Evolutionary conservation across 2,329 filamentous ascomycete genomes (phyloP).

Genomic region (Pseudogymnoascus sp.): DNA sequence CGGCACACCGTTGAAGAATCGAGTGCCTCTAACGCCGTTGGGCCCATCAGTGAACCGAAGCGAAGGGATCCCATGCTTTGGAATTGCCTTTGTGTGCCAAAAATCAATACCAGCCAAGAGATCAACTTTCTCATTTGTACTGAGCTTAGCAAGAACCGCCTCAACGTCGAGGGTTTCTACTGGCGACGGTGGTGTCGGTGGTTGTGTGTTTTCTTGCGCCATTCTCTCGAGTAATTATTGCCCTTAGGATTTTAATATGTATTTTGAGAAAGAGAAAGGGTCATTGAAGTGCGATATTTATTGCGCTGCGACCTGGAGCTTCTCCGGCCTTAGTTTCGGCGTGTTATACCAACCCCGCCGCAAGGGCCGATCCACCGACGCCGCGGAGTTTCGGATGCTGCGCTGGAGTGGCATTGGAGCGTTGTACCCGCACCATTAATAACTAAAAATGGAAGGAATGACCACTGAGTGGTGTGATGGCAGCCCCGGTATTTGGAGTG

Average conservation of each 20-base stretch:
- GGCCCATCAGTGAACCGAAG: constrained; percentile 27
- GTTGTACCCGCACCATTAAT: background rate
- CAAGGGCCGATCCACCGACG: background rate
- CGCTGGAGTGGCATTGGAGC: background rate
- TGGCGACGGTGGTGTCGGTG: constrained; percentile 12
- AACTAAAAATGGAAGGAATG: constrained; percentile 1
- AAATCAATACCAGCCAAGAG: constrained; percentile 34
- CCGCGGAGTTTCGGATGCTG: constrained; percentile 1
- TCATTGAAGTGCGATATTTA: background rate
- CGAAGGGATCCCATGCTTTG: constrained; percentile 22
- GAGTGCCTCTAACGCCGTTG: constrained; percentile 26
- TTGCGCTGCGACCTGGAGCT: background rate
- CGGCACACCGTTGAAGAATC: constrained; percentile 33
- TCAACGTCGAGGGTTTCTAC: constrained; percentile 38
- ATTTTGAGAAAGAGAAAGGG: background rate
- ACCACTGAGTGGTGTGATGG: background rate
- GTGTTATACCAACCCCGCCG: background rate
- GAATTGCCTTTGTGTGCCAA: constrained; percentile 26
- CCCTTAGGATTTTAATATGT: background rate
- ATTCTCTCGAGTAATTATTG: background rate
- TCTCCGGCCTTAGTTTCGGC: constrained; percentile 6
- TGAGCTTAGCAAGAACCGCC: constrained; percentile 44
- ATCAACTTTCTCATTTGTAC: constrained; percentile 42
- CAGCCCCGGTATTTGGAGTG: background rate
- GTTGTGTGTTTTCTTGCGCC: constrained; percentile 8